Base-by-base conservation (phyloP, 257 asterid genomes). In the Apocynum venetum region DNA sequence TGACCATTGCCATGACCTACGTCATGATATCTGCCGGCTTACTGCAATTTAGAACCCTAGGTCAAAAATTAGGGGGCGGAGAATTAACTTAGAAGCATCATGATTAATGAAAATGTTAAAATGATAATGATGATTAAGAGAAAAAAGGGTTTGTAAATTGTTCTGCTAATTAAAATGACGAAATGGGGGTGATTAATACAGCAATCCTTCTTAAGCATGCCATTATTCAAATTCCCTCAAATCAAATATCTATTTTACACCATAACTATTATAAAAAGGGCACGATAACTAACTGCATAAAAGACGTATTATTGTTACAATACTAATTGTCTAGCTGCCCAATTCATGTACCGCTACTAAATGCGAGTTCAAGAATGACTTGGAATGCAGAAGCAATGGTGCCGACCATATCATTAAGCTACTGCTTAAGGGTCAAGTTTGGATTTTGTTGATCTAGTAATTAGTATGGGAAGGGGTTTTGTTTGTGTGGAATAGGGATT, bases 21-120 rank as follows among this genome's bases (percentile, higher is more conserved):
- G 65, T 4, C 57, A 68, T 53, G 38, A 61, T 19, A 78, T 14
- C 49, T 71, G 2, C 4, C 36, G 49, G 20, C n/a, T 71, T 78
- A 53, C 3, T 20, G 1, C 36, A n/a, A 5, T 57, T 38, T 13
- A 73, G 51, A 70, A 49, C 66, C 59, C 68, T 25, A 20, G 11
- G 63, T 72, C 46, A 43, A 59, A 56, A 57, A 49, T 35, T 81
- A 71, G 57, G 72, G 47, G 46, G 53, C 11, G 59, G 25, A 56
- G 52, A 72, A 48, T 76, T 76, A 10, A 47, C 65, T 76, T 57
- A 48, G 64, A 61, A 80, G 35, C 71, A 84, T 76, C 71, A 79
- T 72, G 70, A 64, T 57, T 78, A 60, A 65, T 68, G 76, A 61
- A 74, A 77, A 66, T 31, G 49, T 25, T 25, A 73, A 36, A 74